A percentile compares a stretch with the other conserved stretches of the same genome.
Conservation (phyloP, 2,329 filamentous ascomycete species). For the Fusarium buharicum region DNA sequence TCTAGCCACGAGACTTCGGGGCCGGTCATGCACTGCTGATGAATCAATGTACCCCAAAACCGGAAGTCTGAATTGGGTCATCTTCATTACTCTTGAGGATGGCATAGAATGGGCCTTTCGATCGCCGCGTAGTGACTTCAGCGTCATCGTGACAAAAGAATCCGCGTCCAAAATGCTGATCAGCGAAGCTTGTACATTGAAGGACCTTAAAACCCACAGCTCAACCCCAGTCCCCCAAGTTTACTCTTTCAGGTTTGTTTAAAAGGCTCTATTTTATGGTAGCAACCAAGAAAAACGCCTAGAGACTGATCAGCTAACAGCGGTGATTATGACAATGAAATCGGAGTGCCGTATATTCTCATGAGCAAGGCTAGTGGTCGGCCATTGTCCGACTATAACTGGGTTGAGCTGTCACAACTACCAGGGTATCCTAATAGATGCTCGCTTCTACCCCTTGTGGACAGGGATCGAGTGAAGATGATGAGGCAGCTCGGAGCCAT, state of each 20-base stretch:
- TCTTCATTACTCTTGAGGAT: constrained; percentile 40
- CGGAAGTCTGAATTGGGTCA: constrained; percentile 37
- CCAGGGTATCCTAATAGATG: constrained; percentile 4
- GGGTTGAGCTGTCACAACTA: constrained; percentile 10
- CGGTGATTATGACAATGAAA: constrained; percentile 26
- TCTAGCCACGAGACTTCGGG: constrained; percentile 25
- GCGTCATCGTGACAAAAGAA: constrained; percentile 11
- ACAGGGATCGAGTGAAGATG: constrained; percentile 23
- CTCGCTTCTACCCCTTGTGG: constrained; percentile 27
- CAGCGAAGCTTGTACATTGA: constrained; percentile 39
- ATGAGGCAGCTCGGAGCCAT: constrained; percentile 37
- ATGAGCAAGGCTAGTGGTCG: constrained; percentile 38
- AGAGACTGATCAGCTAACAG: constrained; percentile 12
- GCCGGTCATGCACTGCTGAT: constrained; percentile 33
- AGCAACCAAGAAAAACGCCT: too few relatives aligned
- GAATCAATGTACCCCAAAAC: constrained; percentile 17
- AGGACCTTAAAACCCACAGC: constrained; percentile 21
- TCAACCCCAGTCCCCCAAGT: constrained; percentile 37
- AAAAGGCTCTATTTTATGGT: neutral
- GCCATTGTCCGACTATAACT: constrained; percentile 33
- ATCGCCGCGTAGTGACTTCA: constrained; percentile 14
- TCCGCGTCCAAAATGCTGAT: constrained; percentile 31
- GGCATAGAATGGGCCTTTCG: constrained; percentile 38
- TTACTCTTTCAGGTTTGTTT: constrained; percentile 33
- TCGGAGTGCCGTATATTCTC: constrained; percentile 42